phyloP scores from a whole-genome alignment of 73 alveolate genomes.

The Stentor coeruleus region DNA sequence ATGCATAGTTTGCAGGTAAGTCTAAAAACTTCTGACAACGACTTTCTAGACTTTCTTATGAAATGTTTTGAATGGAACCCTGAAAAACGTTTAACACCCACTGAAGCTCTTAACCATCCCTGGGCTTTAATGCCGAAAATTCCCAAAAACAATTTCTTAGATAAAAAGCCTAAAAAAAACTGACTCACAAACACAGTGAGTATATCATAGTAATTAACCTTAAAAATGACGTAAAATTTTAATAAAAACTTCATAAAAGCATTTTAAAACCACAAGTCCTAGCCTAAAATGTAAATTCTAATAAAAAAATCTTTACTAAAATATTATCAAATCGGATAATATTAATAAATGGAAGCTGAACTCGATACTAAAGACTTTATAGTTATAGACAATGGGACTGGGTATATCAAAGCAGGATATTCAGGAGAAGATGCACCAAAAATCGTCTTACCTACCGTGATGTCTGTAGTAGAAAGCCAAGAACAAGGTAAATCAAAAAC shows the following conservation, averaged over 20 bases:
- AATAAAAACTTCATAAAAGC: no score
- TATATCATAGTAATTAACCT: no score
- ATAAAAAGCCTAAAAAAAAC: neutral
- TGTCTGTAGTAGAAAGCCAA: slow-evolving; percentile 15
- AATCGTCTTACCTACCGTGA: slow-evolving; percentile 60
- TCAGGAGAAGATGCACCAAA: slow-evolving; percentile 79
- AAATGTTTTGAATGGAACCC: slow-evolving; percentile 34
- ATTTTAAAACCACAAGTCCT: no score
- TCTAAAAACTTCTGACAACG: neutral
- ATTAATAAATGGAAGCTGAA: slow-evolving; percentile 27
- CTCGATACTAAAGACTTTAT: slow-evolving; percentile 45
- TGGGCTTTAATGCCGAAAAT: no score
- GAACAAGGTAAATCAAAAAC: neutral
- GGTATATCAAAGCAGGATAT: slow-evolving; percentile 75
- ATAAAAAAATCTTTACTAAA: no score
- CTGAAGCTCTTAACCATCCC: slow-evolving; percentile 28
- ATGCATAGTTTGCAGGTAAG: neutral
- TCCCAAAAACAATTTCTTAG: neutral
- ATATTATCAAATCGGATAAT: no score
- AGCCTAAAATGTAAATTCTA: no score
- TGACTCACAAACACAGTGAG: no score
- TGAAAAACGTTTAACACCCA: slow-evolving; percentile 24
- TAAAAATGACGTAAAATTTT: no score
- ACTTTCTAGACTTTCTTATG: slow-evolving; percentile 30
- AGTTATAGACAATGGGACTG: slow-evolving; percentile 77